Evolutionary conservation across 257 asterid species (phyloP).

Genomic region (Ballota nigra): DNA sequence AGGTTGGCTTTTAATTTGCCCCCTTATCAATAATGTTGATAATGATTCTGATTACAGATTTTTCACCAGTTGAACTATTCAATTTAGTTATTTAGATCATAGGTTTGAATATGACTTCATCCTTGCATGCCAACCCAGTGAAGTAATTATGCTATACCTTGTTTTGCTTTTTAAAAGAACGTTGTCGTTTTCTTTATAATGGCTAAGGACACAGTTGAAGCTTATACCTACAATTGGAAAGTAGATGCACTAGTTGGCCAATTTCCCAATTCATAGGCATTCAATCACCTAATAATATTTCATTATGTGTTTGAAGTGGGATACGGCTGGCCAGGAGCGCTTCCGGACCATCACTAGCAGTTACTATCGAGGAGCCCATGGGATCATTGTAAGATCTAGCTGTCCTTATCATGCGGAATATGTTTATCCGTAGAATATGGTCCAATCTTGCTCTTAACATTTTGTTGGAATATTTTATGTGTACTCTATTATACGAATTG

Average conservation of each 20-base stretch:
- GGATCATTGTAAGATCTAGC: conserved; percentile 68
- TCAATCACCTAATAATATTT: conserved; percentile 8
- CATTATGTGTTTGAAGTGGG: conserved; percentile 66
- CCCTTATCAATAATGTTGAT: background rate
- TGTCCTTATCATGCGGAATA: background rate
- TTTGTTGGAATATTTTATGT: background rate
- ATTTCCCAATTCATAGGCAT: background rate
- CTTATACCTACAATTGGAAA: background rate
- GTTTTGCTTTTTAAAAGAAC: background rate
- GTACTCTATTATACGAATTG: background rate
- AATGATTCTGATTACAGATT: background rate
- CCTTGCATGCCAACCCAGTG: background rate
- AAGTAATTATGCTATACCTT: background rate
- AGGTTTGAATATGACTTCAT: background rate
- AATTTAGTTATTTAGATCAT: background rate
- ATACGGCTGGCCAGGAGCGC: conserved; percentile 98
- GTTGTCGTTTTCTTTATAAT: background rate
- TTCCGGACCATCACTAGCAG: conserved; percentile 98
- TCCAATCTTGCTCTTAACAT: background rate
- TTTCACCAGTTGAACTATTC: background rate
- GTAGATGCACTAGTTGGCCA: background rate
- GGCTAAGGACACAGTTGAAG: background rate
- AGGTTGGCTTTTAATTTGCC: background rate
- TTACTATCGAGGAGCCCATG: conserved; percentile 98
- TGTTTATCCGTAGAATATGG: no score